Base-by-base conservation (phyloP, 495 filamentous ascomycete genomes). In the Xylaria longipes region DNA sequence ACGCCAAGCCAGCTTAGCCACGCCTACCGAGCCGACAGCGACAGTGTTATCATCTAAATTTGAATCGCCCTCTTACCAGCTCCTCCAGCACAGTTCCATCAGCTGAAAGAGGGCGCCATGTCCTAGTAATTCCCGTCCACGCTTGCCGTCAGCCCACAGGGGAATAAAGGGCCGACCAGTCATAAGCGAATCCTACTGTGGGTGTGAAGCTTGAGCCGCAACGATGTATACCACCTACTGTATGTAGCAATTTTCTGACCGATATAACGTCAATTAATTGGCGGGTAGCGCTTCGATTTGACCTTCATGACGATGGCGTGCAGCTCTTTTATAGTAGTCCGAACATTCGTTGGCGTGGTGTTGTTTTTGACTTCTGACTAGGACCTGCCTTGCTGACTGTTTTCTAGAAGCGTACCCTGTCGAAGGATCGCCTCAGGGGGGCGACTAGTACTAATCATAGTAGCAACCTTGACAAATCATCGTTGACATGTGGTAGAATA, bases 381-480 rank as follows among this genome's bases (percentile, higher is more conserved):
- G 57, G 31, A 35, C 46, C 25, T 17, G 58, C 39, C 52, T 66
- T 71, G 69, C 69, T 71, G 69, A 71, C 69, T 71, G 69, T 70
- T 71, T 65, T 65, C 61, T 35, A 58, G 62, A 57, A 66, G 27
- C 50, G 12, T 58, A 57, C 69, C 62, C 62, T 70, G 61, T 57
- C 62, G 29, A 66, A 66, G 62, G 69, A 66, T 71, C 69, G 50
- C 22, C 69, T 50, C 69, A 48, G 50, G 61, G 62, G 62, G 52
- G 25, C 5, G 15, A 22, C 25, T 43, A 71, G 61, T 66, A 66
- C 69, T 71, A 71, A 71, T 71, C 62, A 71, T 65, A 58, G 48
- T 33, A 64, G 52, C 69, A 66, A 48, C 25, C 22, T 65, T 71
- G 69, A 71, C 69, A 71, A 71, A 71, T 71, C 62, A 65, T 41